Evolutionary conservation across 164 flowering plant genomes (phyloP).

Genomic region (Macadamia integrifolia): DNA sequence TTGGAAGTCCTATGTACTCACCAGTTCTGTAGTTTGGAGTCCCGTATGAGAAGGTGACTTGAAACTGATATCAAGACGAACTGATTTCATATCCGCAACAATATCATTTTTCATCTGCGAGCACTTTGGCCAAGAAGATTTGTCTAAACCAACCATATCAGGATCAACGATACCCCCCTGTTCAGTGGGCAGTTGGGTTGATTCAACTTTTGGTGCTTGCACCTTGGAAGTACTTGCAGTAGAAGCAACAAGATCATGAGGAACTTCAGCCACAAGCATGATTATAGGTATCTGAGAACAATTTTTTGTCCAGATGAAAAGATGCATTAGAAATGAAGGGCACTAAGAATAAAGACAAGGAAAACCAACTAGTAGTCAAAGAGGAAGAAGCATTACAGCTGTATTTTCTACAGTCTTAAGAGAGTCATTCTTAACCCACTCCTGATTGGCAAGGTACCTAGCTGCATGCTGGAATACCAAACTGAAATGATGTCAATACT

Average conservation of each 20-base stretch:
- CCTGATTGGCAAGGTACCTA: slow-evolving; percentile 95
- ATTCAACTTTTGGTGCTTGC: slow-evolving; percentile 40
- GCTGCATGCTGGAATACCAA: slow-evolving; percentile 84
- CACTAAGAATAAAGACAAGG: neutral
- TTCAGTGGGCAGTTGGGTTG: slow-evolving; percentile 24
- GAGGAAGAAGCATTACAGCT: slow-evolving; percentile 53
- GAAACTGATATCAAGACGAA: slow-evolving; percentile 93
- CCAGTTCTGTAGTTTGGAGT: slow-evolving; percentile 89
- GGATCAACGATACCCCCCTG: slow-evolving; percentile 20
- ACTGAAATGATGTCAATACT: slow-evolving; percentile 8
- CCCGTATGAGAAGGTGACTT: slow-evolving; percentile 95
- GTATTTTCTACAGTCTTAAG: slow-evolving; percentile 96
- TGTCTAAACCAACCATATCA: slow-evolving; percentile 31
- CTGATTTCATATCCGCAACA: slow-evolving; percentile 42
- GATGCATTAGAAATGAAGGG: neutral
- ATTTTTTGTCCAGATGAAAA: slow-evolving; percentile 3
- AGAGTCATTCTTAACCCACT: slow-evolving; percentile 96
- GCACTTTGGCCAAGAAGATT: slow-evolving; percentile 29
- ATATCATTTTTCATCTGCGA: slow-evolving; percentile 20
- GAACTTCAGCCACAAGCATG: slow-evolving; percentile 96
- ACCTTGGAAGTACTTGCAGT: slow-evolving; percentile 28
- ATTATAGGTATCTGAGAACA: slow-evolving; percentile 77
- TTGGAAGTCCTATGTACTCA: slow-evolving; percentile 21
- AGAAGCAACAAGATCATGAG: slow-evolving; percentile 48
- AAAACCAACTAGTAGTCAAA: neutral